phyloP scores from a whole-genome alignment of 78 protist species.

The Andalucia godoyi region DNA sequence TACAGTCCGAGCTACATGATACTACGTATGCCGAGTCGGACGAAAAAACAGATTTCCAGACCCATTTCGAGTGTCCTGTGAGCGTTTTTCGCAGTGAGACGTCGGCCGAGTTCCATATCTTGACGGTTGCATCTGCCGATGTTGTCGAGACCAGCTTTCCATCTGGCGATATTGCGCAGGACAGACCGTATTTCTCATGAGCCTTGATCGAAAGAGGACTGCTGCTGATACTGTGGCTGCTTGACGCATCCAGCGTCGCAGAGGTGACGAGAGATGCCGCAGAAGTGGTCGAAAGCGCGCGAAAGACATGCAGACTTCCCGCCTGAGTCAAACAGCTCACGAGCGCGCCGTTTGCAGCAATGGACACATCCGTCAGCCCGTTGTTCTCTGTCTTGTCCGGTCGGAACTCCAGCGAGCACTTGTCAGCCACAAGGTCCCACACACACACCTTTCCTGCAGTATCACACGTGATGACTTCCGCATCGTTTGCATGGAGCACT shows the following conservation, averaged over 20 bases:
- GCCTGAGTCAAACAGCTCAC: too few species aligned
- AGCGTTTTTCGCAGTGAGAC: conserved; percentile 37
- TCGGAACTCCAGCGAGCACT: too few species aligned
- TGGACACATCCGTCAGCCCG: too few species aligned
- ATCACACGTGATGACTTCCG: conserved; percentile 73
- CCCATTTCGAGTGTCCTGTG: conserved; percentile 86
- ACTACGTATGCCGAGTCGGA: conserved; percentile 85
- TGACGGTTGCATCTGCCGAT: conserved; percentile 79
- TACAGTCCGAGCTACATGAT: conserved; percentile 69
- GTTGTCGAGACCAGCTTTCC: conserved; percentile 71
- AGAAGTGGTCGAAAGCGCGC: neutral
- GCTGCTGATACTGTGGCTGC: neutral
- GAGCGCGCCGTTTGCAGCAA: too few species aligned
- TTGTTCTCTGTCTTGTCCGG: too few species aligned
- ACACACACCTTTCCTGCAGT: conserved; percentile 70
- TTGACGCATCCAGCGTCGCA: neutral
- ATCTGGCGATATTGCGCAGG: too few species aligned
- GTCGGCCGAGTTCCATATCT: conserved; percentile 54
- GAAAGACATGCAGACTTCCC: too few species aligned
- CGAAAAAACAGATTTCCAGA: conserved; percentile 92
- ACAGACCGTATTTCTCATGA: neutral
- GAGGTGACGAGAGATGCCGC: neutral
- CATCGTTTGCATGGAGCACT: conserved; percentile 83
- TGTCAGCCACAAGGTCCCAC: conserved; percentile 70
- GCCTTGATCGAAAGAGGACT: neutral